Conservation (phyloP, 2,329 filamentous ascomycete genomes). For the Ascochyta lentis region DNA sequence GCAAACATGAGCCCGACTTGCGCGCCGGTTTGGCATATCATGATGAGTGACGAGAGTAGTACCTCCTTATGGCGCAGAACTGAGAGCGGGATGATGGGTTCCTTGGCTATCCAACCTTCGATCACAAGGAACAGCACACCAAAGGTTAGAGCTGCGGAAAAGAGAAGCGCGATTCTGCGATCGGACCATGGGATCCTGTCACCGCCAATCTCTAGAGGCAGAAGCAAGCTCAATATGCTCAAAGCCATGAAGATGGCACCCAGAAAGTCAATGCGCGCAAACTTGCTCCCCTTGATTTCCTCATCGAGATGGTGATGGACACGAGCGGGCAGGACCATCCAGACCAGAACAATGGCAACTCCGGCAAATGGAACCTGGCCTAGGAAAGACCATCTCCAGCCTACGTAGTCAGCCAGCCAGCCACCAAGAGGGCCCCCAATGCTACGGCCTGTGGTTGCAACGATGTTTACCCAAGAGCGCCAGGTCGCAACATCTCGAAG, state of each 20-base stretch:
- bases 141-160: slow-evolving; percentile 41
- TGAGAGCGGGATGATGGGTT: slow-evolving; percentile 66
- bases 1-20: slow-evolving; percentile 70
- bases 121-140: slow-evolving; percentile 37
- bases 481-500: slow-evolving; percentile 57
- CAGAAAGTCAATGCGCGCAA: slow-evolving; percentile 65
- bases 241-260: slow-evolving; percentile 58
- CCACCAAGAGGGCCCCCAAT: slow-evolving; percentile 65
- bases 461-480: slow-evolving; percentile 60
- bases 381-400: slow-evolving; percentile 71
- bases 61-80: slow-evolving; percentile 62
- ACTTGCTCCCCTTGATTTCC: slow-evolving; percentile 20
- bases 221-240: slow-evolving; percentile 54
- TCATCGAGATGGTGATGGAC: background rate
- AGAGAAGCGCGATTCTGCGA: slow-evolving; percentile 38
- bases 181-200: slow-evolving; percentile 50
- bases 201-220: slow-evolving; percentile 59
- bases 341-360: slow-evolving; percentile 58
- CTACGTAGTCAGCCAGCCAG: slow-evolving; percentile 66
- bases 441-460: slow-evolving; percentile 58
- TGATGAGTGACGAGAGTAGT: slow-evolving; percentile 61
- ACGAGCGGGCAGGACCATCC: slow-evolving; percentile 29
- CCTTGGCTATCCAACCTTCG: slow-evolving; percentile 55
- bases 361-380: slow-evolving; percentile 64
- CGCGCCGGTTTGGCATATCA: slow-evolving; percentile 61